Evolutionary conservation across 2,329 filamentous ascomycete genomes (phyloP).

Genomic region (Fusarium sp.): DNA sequence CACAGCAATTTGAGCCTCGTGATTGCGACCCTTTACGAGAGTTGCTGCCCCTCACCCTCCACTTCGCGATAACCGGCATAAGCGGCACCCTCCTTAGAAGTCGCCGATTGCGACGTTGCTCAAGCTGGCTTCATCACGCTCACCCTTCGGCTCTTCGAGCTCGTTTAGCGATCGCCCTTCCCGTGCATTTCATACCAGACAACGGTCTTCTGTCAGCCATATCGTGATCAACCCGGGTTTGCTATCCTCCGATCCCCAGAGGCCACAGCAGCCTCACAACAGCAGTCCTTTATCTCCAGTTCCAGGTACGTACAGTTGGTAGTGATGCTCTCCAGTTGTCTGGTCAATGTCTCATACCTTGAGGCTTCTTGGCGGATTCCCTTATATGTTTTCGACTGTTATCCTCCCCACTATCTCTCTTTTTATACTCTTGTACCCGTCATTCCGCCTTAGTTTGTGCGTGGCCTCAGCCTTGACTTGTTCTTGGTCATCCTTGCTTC

Average conservation of each 20-base stretch:
- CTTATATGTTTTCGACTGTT: constrained; percentile 18
- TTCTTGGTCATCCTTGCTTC: constrained; percentile 13
- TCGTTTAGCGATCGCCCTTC: constrained; percentile 63
- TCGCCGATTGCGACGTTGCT: constrained; percentile 42
- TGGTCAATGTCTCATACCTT: constrained; percentile 38
- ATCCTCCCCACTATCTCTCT: constrained; percentile 23
- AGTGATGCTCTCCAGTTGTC: constrained; percentile 11
- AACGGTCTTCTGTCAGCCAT: constrained; percentile 60
- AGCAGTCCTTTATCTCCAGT: constrained; percentile 61
- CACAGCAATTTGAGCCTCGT: constrained; percentile 25
- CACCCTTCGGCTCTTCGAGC: constrained; percentile 64
- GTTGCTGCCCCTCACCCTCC: constrained; percentile 7
- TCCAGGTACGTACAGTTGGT: constrained; percentile 61
- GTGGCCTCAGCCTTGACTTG: constrained; percentile 6
- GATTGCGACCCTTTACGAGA: constrained; percentile 22
- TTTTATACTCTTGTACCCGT: constrained; percentile 13
- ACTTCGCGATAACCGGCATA: constrained; percentile 15
- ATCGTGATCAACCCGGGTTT: constrained; percentile 47
- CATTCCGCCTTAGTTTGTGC: constrained; percentile 1
- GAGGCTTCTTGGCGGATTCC: constrained; percentile 18
- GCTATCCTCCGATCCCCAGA: constrained; percentile 49
- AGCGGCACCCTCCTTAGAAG: constrained; percentile 28
- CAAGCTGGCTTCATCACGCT: constrained; percentile 65
- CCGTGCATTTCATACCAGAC: constrained; percentile 63
- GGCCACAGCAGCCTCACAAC: constrained; percentile 44